Conservation (phyloP, 2,329 filamentous ascomycete genomes). For the Annulohypoxylon truncatum region DNA sequence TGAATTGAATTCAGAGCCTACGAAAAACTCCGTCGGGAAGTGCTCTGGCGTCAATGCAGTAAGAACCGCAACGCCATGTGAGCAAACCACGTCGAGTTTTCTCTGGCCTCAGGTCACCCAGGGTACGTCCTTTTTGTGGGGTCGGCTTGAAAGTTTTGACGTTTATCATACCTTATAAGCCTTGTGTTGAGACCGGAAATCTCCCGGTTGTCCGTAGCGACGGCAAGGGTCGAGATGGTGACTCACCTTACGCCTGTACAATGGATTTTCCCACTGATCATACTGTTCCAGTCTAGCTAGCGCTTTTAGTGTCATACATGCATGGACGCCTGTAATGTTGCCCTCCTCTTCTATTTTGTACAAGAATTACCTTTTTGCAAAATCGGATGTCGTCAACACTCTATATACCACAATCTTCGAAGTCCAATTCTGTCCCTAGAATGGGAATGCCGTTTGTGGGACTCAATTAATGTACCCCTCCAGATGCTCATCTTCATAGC, state of each 20-base stretch:
- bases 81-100: neutral
- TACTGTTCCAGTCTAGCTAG: no score
- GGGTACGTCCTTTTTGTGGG: neutral
- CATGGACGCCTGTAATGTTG: no score
- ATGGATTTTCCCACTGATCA: neutral
- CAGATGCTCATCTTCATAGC: no score
- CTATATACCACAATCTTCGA: no score
- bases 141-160: neutral
- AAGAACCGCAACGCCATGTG: neutral
- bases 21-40: neutral
- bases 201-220: neutral
- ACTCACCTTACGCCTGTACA: neutral
- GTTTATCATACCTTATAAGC: neutral
- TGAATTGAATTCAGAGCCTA: neutral
- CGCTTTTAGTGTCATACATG: no score
- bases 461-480: no score
- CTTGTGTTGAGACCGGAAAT: neutral
- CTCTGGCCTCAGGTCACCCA: neutral
- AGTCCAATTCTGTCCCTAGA: no score
- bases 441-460: no score
- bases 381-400: no score
- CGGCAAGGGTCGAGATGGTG: neutral
- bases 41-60: neutral
- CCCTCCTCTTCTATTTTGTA: no score
- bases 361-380: no score